Base-by-base conservation (phyloP, 805 yeast species). In the Debaryomyces tyrocola region DNA sequence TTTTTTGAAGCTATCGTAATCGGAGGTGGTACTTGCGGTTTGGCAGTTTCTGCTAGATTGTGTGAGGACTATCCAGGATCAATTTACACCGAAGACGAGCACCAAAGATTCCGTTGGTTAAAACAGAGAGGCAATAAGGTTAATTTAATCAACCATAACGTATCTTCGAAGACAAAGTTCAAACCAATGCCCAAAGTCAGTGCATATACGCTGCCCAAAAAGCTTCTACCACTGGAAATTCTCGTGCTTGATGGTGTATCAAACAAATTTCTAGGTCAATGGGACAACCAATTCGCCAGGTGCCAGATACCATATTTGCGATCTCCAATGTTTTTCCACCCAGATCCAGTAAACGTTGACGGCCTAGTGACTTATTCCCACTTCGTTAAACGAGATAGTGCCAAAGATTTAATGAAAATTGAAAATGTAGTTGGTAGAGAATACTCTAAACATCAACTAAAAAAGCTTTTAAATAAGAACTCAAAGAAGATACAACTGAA, bases 261-360 rank as follows among this genome's bases (percentile, higher is more conserved):
- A 9, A 67, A 64, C 37, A 41, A 45, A 9, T 73, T 71, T 49
- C 52, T 72, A 60, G 70, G 71, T 1, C 76, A 70, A 49, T 75
- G 78, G 79, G 65, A 70, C 47, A 63, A 61, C 35, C 78, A 74
- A 48, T 73, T 75, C 54, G 62, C 55, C 2, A 53, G 68, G 2
- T 72, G 77, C 52, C 66, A 65, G 41, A 75, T 74, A 27, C 78
- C 77, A 1, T 62, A 57, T 45, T 58, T 75, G 9, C 54, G 79
- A 18, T 69, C 75, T 4, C 79, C 79, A 3, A 75, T 75, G 79
- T 73, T 74, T 46, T 75, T 75, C 52, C 79, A 74, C 44, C 70
- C 71, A 0, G 79, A 75, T 46, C 78, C 79, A 0, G 64, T 58
- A 2, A 72, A 71, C 51, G 57, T 74, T 8, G 79, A 74, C 51